phyloP scores from a whole-genome alignment of 2,329 filamentous ascomycete species.

The Didymella glomerata region DNA sequence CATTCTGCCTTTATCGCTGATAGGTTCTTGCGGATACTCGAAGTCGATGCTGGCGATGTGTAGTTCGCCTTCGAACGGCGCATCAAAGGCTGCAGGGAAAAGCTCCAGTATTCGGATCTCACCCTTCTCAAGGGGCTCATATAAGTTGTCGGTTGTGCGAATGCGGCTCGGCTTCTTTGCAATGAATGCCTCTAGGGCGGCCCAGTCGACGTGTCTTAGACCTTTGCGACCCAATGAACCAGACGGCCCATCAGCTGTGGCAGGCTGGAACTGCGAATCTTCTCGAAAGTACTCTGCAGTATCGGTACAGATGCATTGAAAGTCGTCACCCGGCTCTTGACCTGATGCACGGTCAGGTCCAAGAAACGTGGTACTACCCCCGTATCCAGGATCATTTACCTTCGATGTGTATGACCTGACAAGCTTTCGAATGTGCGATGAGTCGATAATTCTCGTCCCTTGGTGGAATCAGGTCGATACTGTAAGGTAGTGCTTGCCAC shows the following conservation, averaged over 20 bases:
- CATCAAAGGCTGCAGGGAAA: neutral
- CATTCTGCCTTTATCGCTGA: too few species aligned
- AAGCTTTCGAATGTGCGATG: neutral
- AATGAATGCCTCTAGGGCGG: too few species aligned
- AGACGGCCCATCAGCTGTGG: neutral
- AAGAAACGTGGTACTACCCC: too few species aligned
- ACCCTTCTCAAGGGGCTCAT: neutral
- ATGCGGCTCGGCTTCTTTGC: too few species aligned
- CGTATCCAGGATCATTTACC: too few species aligned
- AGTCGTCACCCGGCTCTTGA: neutral
- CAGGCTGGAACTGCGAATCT: neutral
- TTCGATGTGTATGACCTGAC: neutral
- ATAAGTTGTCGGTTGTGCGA: neutral
- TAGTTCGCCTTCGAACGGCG: neutral
- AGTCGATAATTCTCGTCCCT: neutral
- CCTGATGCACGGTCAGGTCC: too few species aligned
- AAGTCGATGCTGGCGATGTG: neutral
- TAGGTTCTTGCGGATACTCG: neutral
- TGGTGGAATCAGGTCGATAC: neutral
- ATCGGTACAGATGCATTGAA: neutral
- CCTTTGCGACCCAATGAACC: too few species aligned
- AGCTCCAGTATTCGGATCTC: neutral
- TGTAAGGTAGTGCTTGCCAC: neutral
- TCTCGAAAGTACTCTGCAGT: constrained; percentile 1
- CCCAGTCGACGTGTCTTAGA: too few species aligned